Percentiles rank a stretch among this genome's conserved stretches.
Evolutionary conservation across 495 filamentous ascomycete genomes (phyloP).

Genomic region (Tirmania nivea): DNA sequence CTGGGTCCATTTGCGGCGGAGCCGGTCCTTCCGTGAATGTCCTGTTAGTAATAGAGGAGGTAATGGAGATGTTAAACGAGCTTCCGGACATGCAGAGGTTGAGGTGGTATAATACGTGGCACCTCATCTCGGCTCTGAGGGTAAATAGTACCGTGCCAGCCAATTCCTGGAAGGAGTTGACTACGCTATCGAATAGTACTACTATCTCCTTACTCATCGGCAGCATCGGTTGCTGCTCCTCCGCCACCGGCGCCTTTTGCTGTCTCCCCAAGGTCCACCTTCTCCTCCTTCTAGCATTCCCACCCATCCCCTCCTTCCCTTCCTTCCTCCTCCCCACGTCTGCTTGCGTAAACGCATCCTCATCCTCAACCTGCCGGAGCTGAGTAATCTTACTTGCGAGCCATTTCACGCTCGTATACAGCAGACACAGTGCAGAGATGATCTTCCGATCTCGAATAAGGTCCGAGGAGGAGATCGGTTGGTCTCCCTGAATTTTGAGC

Average conservation of each 20-base stretch:
- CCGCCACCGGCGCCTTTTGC: conserved; percentile 27
- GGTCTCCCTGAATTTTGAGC: conserved; percentile 35
- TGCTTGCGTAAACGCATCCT: conserved; percentile 13
- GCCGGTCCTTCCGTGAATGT: background rate
- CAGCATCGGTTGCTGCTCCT: conserved; percentile 26
- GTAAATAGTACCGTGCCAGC: conserved; percentile 55
- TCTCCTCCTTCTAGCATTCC: conserved; percentile 21
- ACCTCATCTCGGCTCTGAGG: conserved; percentile 69
- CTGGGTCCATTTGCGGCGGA: conserved; percentile 37
- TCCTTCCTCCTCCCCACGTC: background rate
- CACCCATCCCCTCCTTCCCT: conserved; percentile 10
- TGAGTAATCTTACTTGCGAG: conserved; percentile 55
- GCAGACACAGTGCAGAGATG: conserved; percentile 58
- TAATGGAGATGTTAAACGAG: conserved; percentile 27
- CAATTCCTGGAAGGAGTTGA: conserved; percentile 58
- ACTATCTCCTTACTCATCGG: conserved; percentile 78
- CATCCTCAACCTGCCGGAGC: conserved; percentile 46
- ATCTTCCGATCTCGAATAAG: conserved; percentile 74
- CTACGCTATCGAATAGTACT: conserved; percentile 66
- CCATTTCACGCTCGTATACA: conserved; percentile 98
- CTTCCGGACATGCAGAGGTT: conserved; percentile 34
- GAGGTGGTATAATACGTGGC: conserved; percentile 51
- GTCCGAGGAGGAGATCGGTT: conserved; percentile 41
- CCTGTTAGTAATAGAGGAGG: conserved; percentile 41
- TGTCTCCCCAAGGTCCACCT: conserved; percentile 67